phyloP scores from a whole-genome alignment of 306 rosid species.

The Dicorynia guianensis region DNA sequence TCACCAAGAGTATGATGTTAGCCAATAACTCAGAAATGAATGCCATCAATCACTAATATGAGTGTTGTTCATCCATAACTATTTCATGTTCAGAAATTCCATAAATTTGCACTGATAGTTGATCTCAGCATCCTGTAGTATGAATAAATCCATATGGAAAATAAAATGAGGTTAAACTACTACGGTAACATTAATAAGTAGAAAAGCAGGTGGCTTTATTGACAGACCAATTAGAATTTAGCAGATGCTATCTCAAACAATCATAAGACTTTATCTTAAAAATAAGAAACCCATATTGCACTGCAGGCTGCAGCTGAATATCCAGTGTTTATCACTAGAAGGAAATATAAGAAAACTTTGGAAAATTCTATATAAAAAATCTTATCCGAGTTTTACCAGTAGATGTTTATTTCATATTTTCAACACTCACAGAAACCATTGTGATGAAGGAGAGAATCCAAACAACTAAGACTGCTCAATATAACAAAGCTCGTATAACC shows the following conservation, averaged over 20 bases:
- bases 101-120: conserved; percentile 13
- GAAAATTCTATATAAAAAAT: neutral
- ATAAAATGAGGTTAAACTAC: neutral
- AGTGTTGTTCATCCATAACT: conserved; percentile 40
- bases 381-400: neutral
- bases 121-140: conserved; percentile 47
- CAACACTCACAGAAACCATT: too few species aligned
- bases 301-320: neutral
- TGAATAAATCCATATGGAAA: conserved; percentile 25
- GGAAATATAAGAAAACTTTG: neutral
- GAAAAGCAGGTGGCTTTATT: neutral
- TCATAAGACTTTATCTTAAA: neutral
- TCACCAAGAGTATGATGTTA: conserved; percentile 48
- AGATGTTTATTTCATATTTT: neutral
- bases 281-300: conserved; percentile 23
- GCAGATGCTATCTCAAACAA: neutral
- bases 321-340: too few species aligned
- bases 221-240: neutral
- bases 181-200: neutral
- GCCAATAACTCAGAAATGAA: conserved; percentile 54
- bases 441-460: neutral
- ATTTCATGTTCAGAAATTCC: conserved; percentile 44
- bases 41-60: conserved; percentile 50
- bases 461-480: neutral
- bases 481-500: neutral